phyloP scores from a whole-genome alignment of 2,329 filamentous ascomycete genomes.

The Mycosphaerella sp. region DNA sequence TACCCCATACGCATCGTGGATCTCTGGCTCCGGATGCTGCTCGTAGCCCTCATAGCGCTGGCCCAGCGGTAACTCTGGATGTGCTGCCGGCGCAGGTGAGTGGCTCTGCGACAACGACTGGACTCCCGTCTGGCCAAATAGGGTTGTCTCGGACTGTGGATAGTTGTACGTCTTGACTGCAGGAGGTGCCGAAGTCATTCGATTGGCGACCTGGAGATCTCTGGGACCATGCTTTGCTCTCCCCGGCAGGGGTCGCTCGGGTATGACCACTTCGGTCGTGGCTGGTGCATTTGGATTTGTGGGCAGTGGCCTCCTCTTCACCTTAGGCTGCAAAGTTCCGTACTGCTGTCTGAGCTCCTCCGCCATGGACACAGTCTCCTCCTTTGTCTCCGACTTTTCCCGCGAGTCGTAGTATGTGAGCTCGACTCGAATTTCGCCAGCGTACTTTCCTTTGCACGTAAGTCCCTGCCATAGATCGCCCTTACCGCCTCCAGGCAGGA shows the following conservation, averaged over 20 bases:
- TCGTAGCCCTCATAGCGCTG: constrained; percentile 20
- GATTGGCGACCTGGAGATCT: constrained; percentile 23
- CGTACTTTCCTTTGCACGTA: constrained; percentile 87
- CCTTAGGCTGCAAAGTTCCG: constrained; percentile 29
- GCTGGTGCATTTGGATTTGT: constrained; percentile 57
- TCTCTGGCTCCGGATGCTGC: constrained; percentile 15
- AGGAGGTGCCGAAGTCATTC: constrained; percentile 26
- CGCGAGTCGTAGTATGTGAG: constrained; percentile 92
- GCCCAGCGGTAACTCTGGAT: constrained; percentile 3
- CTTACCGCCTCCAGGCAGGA: constrained; percentile 83
- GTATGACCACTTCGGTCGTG: constrained; percentile 25
- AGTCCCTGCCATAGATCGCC: constrained; percentile 87
- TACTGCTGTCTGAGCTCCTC: constrained; percentile 26
- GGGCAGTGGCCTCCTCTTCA: constrained; percentile 80
- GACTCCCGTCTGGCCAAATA: constrained; percentile 19
- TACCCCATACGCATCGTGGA: constrained; percentile 31
- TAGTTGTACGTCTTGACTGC: constrained; percentile 20
- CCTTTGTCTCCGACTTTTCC: constrained; percentile 62
- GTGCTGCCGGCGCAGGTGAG: constrained; percentile 4
- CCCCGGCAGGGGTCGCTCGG: constrained; percentile 23
- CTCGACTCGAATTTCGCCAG: constrained; percentile 88
- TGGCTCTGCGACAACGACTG: neutral
- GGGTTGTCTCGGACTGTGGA: constrained; percentile 20
- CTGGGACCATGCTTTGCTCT: constrained; percentile 32
- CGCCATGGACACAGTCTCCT: constrained; percentile 38